phyloP scores from a whole-genome alignment of 2,329 filamentous ascomycete species.

The Clonostachys chloroleuca region DNA sequence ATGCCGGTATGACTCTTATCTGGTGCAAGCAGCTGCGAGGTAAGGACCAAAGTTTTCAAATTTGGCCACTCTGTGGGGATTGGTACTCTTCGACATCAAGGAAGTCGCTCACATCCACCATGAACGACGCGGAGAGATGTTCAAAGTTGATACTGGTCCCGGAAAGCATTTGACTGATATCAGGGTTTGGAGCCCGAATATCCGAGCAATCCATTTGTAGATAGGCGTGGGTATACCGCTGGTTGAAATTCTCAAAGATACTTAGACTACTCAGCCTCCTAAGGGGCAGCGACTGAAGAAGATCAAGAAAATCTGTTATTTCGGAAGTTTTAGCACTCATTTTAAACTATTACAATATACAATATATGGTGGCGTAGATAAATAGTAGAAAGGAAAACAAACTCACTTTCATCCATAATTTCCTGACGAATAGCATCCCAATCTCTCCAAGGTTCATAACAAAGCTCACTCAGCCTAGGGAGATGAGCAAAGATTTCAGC shows the following conservation, averaged over 20 bases:
- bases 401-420: too few relatives aligned
- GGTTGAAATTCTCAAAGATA: constrained; percentile 20
- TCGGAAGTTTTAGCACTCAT: too few relatives aligned
- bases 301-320: too few relatives aligned
- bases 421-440: constrained; percentile 3
- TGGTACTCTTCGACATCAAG: constrained; percentile 13
- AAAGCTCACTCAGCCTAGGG: constrained; percentile 26
- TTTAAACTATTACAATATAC: too few relatives aligned
- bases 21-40: constrained; percentile 15
- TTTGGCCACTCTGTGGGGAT: constrained; percentile 13
- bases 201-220: not conserved
- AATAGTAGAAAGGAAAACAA: too few relatives aligned
- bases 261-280: too few relatives aligned
- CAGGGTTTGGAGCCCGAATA: constrained; percentile 12
- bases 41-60: constrained; percentile 21
- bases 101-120: constrained; percentile 21
- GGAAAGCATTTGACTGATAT: constrained; percentile 18
- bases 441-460: constrained; percentile 31
- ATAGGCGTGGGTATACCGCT: constrained; percentile 11
- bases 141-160: constrained; percentile 17
- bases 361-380: too few relatives aligned
- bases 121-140: constrained; percentile 21
- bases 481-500: constrained; percentile 6
- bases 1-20: constrained; percentile 7
- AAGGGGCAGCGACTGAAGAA: too few relatives aligned